Percentiles rank a stretch among this genome's conserved stretches.
These are phyloP conservation scores for Pilasporangium apinafurcum DNA, from an alignment of 352 stramenopile species.

Conservation along the genomic window DNA sequence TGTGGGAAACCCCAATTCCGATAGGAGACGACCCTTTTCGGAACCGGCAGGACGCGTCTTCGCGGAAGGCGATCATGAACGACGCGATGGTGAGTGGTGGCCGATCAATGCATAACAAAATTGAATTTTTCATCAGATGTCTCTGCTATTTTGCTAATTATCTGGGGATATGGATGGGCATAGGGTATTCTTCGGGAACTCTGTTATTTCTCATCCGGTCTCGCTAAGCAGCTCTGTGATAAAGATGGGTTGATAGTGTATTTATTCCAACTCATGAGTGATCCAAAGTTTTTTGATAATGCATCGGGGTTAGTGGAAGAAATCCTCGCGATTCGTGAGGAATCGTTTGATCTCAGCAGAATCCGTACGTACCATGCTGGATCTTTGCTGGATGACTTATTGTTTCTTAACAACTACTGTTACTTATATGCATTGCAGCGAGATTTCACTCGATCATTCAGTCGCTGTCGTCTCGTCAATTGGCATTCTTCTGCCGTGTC, in stretches of 20 bases:
- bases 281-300: conserved; percentile 88
- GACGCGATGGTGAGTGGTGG: conserved; percentile 44
- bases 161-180: neutral
- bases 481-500: conserved; percentile 95
- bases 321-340: conserved; percentile 84
- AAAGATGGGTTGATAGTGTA: conserved; percentile 88
- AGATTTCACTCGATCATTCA: conserved; percentile 88
- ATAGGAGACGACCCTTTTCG: conserved; percentile 22
- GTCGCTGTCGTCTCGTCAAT: conserved; percentile 86
- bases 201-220: conserved; percentile 68
- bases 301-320: conserved; percentile 90
- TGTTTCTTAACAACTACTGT: conserved; percentile 12
- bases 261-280: conserved; percentile 91
- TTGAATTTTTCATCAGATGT: too few relatives aligned
- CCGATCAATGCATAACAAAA: neutral
- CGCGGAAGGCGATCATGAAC: conserved; percentile 54
- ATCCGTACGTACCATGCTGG: conserved; percentile 43
- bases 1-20: conserved; percentile 45
- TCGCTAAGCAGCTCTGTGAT: conserved; percentile 65
- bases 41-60: conserved; percentile 33
- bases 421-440: conserved; percentile 31
- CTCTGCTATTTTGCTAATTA: too few relatives aligned
- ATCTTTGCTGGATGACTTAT: conserved; percentile 20
- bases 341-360: conserved; percentile 70
- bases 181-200: conserved; percentile 70